Conservation (phyloP, 2,329 filamentous ascomycete species). For the Diaporthe citriasiana region DNA sequence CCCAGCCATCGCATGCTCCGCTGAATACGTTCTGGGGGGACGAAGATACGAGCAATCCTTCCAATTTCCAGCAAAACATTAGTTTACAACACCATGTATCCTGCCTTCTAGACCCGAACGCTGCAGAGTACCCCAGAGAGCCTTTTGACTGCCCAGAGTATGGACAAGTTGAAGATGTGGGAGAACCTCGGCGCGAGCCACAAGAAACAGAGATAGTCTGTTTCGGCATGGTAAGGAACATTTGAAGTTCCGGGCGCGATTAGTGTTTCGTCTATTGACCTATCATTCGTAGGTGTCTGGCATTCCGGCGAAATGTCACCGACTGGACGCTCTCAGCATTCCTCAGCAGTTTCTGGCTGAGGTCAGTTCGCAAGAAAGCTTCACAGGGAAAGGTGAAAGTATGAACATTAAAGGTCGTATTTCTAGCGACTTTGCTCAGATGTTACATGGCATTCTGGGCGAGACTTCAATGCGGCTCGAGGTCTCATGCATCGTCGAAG, state of each 20-base stretch:
- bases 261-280: background rate
- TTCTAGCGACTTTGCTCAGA: background rate
- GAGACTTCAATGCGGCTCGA: slow-evolving; percentile 24
- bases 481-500: slow-evolving; percentile 16
- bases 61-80: too few species aligned
- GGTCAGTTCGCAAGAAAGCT: background rate
- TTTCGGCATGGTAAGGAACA: background rate
- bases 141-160: too few species aligned
- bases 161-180: too few species aligned
- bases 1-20: too few species aligned
- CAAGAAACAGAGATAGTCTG: background rate
- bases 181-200: too few species aligned
- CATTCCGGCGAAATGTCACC: background rate
- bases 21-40: too few species aligned
- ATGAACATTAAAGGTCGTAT: slow-evolving; percentile 25
- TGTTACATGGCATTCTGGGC: slow-evolving; percentile 34
- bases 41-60: too few species aligned
- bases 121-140: background rate
- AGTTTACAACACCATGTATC: too few species aligned
- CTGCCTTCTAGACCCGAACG: background rate
- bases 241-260: background rate
- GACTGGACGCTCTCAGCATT: background rate
- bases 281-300: background rate
- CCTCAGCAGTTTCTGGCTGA: background rate
- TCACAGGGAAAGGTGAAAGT: background rate